phyloP scores from a whole-genome alignment of 2,329 filamentous ascomycete species.

The Chaetoscypha palmicola region DNA sequence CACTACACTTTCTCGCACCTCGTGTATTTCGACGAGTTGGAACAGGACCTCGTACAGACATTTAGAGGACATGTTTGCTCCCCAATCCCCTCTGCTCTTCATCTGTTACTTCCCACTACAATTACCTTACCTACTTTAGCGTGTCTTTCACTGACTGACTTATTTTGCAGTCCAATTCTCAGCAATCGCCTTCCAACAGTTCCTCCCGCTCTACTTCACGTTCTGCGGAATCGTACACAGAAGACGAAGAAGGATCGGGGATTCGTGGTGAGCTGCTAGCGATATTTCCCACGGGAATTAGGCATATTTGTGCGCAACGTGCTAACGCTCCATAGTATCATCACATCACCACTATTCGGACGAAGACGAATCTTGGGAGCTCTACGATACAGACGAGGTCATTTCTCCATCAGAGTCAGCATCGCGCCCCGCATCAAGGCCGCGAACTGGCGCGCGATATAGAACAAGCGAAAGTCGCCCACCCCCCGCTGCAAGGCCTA shows the following conservation, averaged over 20 bases:
- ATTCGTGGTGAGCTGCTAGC: conserved; percentile 19
- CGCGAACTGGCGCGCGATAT: conserved; percentile 21
- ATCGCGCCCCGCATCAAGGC: conserved; percentile 40
- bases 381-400: conserved; percentile 38
- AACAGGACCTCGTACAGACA: too few relatives aligned
- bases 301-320: neutral
- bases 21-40: too few relatives aligned
- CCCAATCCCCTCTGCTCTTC: too few relatives aligned
- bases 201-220: conserved; percentile 25
- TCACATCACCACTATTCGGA: conserved; percentile 22
- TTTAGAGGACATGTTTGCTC: too few relatives aligned
- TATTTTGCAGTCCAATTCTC: conserved; percentile 4
- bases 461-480: conserved; percentile 28
- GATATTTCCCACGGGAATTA: neutral
- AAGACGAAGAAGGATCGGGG: conserved; percentile 27
- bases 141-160: too few relatives aligned
- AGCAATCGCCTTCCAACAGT: conserved; percentile 20
- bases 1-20: too few relatives aligned
- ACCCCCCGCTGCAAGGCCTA: conserved; percentile 33
- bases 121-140: too few relatives aligned
- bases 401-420: conserved; percentile 54
- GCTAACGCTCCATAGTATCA: neutral
- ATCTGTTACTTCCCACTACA: too few relatives aligned
- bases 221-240: conserved; percentile 25
- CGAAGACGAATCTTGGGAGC: conserved; percentile 26